Conservation (phyloP, 441 rosid genomes). For the Gossypium gossypioides region DNA sequence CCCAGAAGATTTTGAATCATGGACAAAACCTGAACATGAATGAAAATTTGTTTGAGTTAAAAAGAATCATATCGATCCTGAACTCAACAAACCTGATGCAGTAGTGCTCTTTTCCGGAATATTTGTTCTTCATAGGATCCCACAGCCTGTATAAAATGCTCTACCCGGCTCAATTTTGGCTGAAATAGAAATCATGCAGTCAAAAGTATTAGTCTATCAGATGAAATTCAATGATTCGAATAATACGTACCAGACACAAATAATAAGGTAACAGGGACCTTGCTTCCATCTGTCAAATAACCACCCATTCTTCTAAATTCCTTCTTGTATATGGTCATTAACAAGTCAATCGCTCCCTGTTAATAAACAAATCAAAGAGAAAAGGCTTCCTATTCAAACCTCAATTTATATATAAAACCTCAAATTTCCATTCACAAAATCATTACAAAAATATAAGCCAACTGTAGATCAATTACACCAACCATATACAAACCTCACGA, state of each 20-base stretch:
- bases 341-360: conserved; percentile 91
- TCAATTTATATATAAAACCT: not conserved
- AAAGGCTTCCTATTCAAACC: not conserved
- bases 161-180: conserved; percentile 70
- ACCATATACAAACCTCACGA: conserved; percentile 65
- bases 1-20: not conserved
- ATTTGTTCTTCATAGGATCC: conserved; percentile 76
- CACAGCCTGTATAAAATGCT: conserved; percentile 80
- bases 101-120: conserved; percentile 73
- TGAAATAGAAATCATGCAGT: conserved; percentile 24
- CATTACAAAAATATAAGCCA: not conserved
- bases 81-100: conserved; percentile 49
- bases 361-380: conserved; percentile 15
- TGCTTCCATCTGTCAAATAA: conserved; percentile 68
- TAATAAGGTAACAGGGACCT: conserved; percentile 32
- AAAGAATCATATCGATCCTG: not conserved
- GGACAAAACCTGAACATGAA: conserved; percentile 1
- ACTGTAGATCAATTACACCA: not conserved
- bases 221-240: conserved; percentile 9
- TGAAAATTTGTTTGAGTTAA: not conserved
- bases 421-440: not conserved
- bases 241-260: conserved; percentile 11
- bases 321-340: conserved; percentile 79
- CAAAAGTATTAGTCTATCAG: not conserved
- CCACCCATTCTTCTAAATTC: conserved; percentile 52